phyloP scores from a whole-genome alignment of 164 flowering plant genomes.

The Liquidambar formosana region DNA sequence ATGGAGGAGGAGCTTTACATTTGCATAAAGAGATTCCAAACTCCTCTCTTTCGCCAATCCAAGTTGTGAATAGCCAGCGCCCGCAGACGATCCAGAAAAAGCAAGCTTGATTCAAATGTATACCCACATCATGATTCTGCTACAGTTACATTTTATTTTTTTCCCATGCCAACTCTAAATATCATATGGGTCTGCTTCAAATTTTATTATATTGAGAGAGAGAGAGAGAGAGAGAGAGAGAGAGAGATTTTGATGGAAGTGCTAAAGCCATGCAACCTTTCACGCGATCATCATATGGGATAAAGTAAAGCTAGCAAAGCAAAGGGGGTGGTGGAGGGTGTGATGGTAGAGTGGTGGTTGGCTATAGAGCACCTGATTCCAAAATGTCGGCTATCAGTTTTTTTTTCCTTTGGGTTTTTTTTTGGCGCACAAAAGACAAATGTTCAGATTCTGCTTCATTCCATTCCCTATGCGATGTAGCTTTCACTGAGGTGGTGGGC shows the following conservation, averaged over 20 bases:
- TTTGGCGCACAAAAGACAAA: slow-evolving; percentile 26
- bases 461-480: slow-evolving; percentile 3
- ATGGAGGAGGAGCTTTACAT: background rate
- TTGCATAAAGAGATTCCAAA: slow-evolving; percentile 23
- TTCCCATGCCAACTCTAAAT: background rate
- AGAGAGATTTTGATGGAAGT: slow-evolving; percentile 7
- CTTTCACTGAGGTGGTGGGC: slow-evolving; percentile 6
- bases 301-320: background rate
- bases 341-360: slow-evolving; percentile 3
- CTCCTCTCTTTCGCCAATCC: slow-evolving; percentile 13
- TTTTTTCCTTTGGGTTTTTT: no score
- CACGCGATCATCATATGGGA: slow-evolving; percentile 12
- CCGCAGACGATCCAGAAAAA: slow-evolving; percentile 4
- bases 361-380: slow-evolving; percentile 17
- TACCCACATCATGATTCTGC: no score
- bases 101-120: background rate
- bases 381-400: slow-evolving; percentile 19
- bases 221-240: background rate
- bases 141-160: background rate
- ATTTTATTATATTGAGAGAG: no score
- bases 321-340: slow-evolving; percentile 2
- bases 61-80: background rate
- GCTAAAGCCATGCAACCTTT: slow-evolving; percentile 33
- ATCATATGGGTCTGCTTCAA: background rate
- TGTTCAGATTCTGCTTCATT: slow-evolving; percentile 17